A percentile compares a stretch with the other conserved stretches of the same genome.
phyloP scores from a whole-genome alignment of 2,329 filamentous ascomycete genomes.

The Coleophoma cylindrospora region DNA sequence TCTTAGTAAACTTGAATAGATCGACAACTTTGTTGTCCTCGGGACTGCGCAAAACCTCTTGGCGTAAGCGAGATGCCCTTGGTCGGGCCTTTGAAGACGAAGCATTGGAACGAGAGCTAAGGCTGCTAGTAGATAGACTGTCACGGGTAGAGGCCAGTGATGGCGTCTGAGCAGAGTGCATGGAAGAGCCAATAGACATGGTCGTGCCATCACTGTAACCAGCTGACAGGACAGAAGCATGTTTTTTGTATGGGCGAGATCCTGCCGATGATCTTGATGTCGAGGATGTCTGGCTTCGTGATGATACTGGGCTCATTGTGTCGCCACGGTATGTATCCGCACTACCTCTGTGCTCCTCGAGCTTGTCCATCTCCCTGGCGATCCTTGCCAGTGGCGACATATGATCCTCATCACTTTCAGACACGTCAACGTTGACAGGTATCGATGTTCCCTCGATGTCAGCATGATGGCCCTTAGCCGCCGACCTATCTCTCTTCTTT shows the following conservation, averaged over 20 bases:
- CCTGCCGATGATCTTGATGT: slow-evolving; percentile 49
- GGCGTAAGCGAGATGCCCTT: slow-evolving; percentile 62
- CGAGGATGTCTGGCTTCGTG: slow-evolving; percentile 29
- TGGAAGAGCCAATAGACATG: slow-evolving; percentile 61
- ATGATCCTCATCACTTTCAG: slow-evolving; percentile 72
- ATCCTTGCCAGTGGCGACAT: slow-evolving; percentile 73
- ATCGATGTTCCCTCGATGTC: slow-evolving; percentile 38
- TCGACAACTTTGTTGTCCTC: slow-evolving; percentile 69
- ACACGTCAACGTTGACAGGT: slow-evolving; percentile 53
- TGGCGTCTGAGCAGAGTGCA: slow-evolving; percentile 28
- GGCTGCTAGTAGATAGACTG: slow-evolving; percentile 49
- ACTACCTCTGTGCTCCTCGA: slow-evolving; percentile 18
- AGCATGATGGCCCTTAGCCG: slow-evolving; percentile 6
- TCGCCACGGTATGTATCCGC: slow-evolving; percentile 20
- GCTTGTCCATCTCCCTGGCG: slow-evolving; percentile 58
- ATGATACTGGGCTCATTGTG: slow-evolving; percentile 26
- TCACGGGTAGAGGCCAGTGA: slow-evolving; percentile 35
- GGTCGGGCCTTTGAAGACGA: slow-evolving; percentile 43
- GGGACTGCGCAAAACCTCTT: slow-evolving; percentile 76
- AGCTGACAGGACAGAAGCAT: slow-evolving; percentile 46
- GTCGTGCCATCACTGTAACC: slow-evolving; percentile 60
- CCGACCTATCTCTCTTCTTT: slow-evolving; percentile 33
- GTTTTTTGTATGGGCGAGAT: slow-evolving; percentile 46
- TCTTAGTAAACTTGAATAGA: slow-evolving; percentile 80
- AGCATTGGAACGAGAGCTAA: slow-evolving; percentile 33